Conservation (phyloP, 805 yeast genomes). For the Pachysolen tannophilus region DNA sequence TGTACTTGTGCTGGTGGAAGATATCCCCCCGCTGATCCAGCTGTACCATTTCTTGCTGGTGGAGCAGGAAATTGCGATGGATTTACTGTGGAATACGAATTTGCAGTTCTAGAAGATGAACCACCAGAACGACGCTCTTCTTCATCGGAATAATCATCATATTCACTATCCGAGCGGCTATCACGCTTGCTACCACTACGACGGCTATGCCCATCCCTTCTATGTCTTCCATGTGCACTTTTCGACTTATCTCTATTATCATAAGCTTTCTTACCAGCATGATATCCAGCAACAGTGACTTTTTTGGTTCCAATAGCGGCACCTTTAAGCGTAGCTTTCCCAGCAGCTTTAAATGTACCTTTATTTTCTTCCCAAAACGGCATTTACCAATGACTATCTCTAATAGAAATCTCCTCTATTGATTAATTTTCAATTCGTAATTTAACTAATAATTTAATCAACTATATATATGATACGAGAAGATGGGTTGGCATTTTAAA, state of each 20-base stretch:
- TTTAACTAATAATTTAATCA: not conserved
- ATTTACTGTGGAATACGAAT: slow-evolving; percentile 7
- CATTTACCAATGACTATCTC: slow-evolving; percentile 9
- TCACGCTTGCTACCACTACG: no score
- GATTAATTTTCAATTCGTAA: not conserved
- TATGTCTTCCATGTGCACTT: no score
- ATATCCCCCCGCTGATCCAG: slow-evolving; percentile 6
- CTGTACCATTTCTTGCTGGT: no score
- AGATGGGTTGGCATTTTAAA: no score
- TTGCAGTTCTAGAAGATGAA: slow-evolving; percentile 31
- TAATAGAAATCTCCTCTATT: not conserved
- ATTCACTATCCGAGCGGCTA: no score
- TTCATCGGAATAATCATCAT: no score
- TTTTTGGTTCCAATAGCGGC: slow-evolving; percentile 43
- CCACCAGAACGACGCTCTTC: no score
- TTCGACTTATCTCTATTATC: slow-evolving; percentile 23
- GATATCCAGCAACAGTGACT: slow-evolving; percentile 35
- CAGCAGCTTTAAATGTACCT: slow-evolving; percentile 40
- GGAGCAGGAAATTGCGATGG: slow-evolving; percentile 2
- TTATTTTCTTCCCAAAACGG: slow-evolving; percentile 46
- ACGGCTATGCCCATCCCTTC: no score
- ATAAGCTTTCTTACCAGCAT: slow-evolving; percentile 40
- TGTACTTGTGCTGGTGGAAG: slow-evolving; percentile 4
- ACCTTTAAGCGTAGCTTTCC: slow-evolving; percentile 39
- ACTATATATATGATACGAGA: slow-evolving; percentile 20